Percentiles rank a stretch among this genome's conserved stretches.
These are phyloP conservation scores for Lupinus albus DNA, from an alignment of 306 rosid species.

Conservation along the genomic window DNA sequence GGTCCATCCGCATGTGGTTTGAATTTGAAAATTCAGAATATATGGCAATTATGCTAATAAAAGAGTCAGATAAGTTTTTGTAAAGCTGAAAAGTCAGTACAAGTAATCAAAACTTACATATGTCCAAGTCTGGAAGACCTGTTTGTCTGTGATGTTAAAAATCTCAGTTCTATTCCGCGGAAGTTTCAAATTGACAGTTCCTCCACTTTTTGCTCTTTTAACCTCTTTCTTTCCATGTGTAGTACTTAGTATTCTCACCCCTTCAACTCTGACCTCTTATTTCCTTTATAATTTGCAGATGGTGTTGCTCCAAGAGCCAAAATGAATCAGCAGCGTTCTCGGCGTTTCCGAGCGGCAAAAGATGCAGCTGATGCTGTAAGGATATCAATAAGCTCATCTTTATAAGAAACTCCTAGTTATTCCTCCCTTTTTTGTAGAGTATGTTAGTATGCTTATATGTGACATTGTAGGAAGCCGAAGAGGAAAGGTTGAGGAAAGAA, in stretches of 20 bases:
- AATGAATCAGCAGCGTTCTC: constrained; percentile 89
- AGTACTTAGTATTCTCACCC: neutral
- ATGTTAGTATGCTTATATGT: constrained; percentile 25
- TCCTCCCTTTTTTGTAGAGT: neutral
- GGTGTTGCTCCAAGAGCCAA: constrained; percentile 95
- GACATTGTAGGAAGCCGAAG: constrained; percentile 72
- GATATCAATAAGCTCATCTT: constrained; percentile 34
- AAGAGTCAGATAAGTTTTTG: constrained; percentile 26
- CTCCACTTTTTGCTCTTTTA: neutral
- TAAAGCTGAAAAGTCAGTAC: constrained; percentile 20
- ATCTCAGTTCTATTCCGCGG: neutral
- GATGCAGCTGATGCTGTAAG: constrained; percentile 79
- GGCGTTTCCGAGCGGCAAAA: constrained; percentile 82
- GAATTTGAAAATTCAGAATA: constrained; percentile 20
- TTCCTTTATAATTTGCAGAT: constrained; percentile 49
- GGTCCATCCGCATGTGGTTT: neutral
- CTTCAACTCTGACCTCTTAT: neutral
- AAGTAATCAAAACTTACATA: constrained; percentile 1
- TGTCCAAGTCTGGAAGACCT: constrained; percentile 6
- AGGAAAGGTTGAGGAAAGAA: constrained; percentile 65
- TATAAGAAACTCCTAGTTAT: neutral
- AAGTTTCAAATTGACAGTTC: constrained; percentile 19
- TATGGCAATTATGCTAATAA: constrained; percentile 20
- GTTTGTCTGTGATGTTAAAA: constrained; percentile 20
- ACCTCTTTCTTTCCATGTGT: constrained; percentile 8